Percentiles rank a stretch among this genome's conserved stretches.
Conservation (phyloP, 805 yeast species). For the Blastobotrys americana region DNA sequence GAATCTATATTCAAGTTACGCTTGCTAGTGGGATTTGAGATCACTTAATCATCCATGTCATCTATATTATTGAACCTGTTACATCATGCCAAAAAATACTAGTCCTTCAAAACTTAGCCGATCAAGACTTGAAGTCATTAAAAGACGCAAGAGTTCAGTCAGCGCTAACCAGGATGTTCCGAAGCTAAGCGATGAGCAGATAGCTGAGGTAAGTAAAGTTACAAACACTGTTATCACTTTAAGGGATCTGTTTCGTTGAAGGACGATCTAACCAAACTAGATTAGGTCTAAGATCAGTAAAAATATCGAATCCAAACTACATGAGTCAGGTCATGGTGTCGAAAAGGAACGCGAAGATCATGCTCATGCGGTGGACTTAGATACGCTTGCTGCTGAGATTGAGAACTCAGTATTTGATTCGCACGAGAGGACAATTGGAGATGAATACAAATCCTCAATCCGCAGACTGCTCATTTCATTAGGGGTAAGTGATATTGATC, state of each 20-base stretch:
- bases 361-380: too few relatives aligned
- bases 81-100: not conserved
- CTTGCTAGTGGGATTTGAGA: too few relatives aligned
- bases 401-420: not conserved
- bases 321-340: too few relatives aligned
- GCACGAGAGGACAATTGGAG: not conserved
- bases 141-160: not conserved
- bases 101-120: not conserved
- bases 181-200: not conserved
- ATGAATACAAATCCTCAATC: conserved; percentile 16
- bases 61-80: too few relatives aligned
- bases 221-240: too few relatives aligned
- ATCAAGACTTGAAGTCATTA: not conserved
- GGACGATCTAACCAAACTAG: too few relatives aligned
- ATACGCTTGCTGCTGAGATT: not conserved
- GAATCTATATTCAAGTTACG: too few relatives aligned
- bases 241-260: too few relatives aligned
- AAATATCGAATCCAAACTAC: not conserved
- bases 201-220: not conserved
- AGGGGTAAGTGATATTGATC: conserved; percentile 14
- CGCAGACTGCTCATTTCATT: conserved; percentile 26
- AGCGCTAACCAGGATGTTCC: not conserved
- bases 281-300: not conserved
- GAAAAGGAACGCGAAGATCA: too few relatives aligned
- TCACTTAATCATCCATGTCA: too few relatives aligned